phyloP scores from a whole-genome alignment of 2,329 filamentous ascomycete genomes.

The Fusarium virguliforme region DNA sequence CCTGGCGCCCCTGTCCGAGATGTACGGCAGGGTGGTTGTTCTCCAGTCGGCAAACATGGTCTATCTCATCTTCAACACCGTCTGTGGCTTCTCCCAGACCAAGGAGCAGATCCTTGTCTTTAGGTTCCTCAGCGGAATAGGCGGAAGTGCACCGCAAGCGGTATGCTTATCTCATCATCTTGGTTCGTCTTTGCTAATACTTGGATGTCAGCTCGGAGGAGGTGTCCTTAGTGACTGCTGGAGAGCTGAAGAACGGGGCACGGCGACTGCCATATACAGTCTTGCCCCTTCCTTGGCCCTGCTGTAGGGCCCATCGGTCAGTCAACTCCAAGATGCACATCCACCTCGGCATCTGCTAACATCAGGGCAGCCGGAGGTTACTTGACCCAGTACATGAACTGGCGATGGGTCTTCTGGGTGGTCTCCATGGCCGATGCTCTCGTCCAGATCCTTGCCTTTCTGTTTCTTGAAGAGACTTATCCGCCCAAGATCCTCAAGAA shows the following conservation, averaged over 20 bases:
- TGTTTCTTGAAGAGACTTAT: constrained; percentile 61
- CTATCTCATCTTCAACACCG: constrained; percentile 70
- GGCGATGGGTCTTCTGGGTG: constrained; percentile 65
- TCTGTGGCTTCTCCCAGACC: constrained; percentile 65
- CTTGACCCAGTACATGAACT: constrained; percentile 56
- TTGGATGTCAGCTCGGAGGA: constrained; percentile 56
- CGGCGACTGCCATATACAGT: constrained; percentile 54
- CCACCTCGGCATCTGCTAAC: not conserved
- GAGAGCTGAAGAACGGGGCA: constrained; percentile 59
- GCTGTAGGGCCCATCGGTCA: constrained; percentile 60
- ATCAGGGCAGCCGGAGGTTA: constrained; percentile 56
- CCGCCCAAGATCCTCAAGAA: constrained; percentile 53
- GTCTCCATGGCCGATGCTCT: constrained; percentile 58
- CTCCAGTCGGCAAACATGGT: constrained; percentile 64
- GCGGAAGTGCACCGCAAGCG: constrained; percentile 64
- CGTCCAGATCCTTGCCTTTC: constrained; percentile 55
- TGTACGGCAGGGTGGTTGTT: constrained; percentile 64
- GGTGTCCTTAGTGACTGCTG: constrained; percentile 67
- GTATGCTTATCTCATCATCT: constrained; percentile 38
- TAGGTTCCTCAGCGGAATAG: constrained; percentile 65
- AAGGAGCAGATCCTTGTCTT: constrained; percentile 65
- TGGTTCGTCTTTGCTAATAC: not conserved
- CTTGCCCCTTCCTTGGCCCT: constrained; percentile 62
- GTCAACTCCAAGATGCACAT: not conserved
- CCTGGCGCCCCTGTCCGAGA: constrained; percentile 68